Base-by-base conservation (phyloP, 192 early-diverging fungal species). In the Backusella morwellensis region DNA sequence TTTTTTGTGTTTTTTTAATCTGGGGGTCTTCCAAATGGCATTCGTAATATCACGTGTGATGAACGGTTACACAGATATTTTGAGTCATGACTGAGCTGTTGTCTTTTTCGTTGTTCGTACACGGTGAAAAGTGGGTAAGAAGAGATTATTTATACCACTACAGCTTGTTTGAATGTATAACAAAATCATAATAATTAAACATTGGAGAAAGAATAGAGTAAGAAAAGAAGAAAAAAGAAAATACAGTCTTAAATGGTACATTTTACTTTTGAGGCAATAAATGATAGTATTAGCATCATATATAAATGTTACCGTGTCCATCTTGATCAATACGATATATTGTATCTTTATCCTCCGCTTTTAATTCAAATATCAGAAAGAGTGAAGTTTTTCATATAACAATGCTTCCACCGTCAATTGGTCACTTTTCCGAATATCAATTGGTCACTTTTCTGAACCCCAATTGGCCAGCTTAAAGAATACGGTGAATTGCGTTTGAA, bases 1-100 rank as follows among this genome's bases (percentile, higher is more conserved):
- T 68, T 69, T 69, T 69, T 69, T 29, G 34, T 69, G 68, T 36
- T 36, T 68, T 69, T 69, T 36, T 36, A 38, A 35, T 68, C 67
- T 35, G 35, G 67, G 17, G 34, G 29, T 34, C 6, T 23, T 41
- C 19, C 9, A 17, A 68, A 36, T 35, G 29, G 34, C 66, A 35
- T 32, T 68, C 15, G 29, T 11, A 34, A 34, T 19, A 32, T 68
- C 66, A 35, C 66, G 66, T 68, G 66, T 6, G 5, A 4, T 29
- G 3, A 2, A 14, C 23, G 6, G 56, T 63, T 63, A 63, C 56
- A 63, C 56, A 63, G 3, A 12, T 0, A 23, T 63, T 63, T 63
- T 63, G 56, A 63, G 56, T 63, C 56, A 63, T 63, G 54, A n/a
- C 19, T 23, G 21, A 21, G 9, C 2, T 9, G n/a, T 56, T 56